A percentile compares a stretch with the other conserved stretches of the same genome.
Evolutionary conservation across 371 early-diverging fungal species (phyloP).

Genomic region (Mucor racemosus): DNA sequence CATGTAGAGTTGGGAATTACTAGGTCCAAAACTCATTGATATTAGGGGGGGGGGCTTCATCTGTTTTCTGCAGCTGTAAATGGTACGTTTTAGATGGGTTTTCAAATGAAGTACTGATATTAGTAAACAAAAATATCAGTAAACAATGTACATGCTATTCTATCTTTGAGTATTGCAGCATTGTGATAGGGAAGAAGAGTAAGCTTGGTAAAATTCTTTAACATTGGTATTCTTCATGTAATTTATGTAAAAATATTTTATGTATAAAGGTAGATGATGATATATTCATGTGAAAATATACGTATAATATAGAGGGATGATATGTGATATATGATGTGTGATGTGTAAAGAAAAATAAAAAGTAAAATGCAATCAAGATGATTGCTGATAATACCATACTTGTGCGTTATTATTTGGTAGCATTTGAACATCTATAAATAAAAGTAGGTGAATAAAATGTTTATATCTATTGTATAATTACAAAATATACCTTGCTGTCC

Average conservation of each 20-base stretch:
- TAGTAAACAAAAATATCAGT: no score
- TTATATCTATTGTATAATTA: neutral
- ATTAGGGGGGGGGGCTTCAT: no score
- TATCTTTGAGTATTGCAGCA: no score
- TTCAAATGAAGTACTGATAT: no score
- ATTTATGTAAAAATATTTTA: neutral
- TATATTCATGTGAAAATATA: neutral
- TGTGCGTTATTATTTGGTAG: neutral
- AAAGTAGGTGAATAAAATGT: neutral
- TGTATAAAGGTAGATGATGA: neutral
- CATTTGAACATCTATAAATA: slow-evolving; percentile 7
- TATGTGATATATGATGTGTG: neutral
- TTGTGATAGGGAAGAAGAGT: no score
- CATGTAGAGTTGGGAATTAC: no score
- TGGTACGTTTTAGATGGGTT: no score
- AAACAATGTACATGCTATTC: no score
- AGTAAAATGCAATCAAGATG: neutral
- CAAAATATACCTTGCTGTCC: slow-evolving; percentile 13
- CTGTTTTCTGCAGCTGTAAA: no score
- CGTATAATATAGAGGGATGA: neutral
- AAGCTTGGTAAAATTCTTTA: no score
- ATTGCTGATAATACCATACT: slow-evolving; percentile 6
- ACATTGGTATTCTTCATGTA: no score
- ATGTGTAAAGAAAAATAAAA: neutral
- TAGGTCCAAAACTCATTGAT: no score